Conservation (phyloP, 2,329 filamentous ascomycete species). For the Stagonosporopsis cucurbitacearum region DNA sequence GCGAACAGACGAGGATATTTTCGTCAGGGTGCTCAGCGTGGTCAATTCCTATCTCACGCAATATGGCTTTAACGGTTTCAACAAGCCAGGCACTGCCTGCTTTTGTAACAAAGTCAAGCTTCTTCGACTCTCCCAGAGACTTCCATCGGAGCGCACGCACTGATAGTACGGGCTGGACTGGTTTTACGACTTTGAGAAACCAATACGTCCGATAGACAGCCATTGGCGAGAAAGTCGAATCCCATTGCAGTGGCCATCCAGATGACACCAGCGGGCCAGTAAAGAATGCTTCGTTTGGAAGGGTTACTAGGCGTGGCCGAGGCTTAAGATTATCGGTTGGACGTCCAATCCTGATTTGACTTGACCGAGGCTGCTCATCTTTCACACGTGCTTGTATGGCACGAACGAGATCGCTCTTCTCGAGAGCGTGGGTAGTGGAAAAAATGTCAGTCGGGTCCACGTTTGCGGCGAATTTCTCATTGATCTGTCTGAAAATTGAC, state of each 20-base stretch:
- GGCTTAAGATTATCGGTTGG: constrained; percentile 1
- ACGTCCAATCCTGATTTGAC: neutral
- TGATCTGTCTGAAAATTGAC: constrained; percentile 23
- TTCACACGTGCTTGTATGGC: constrained; percentile 18
- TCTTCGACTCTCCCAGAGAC: constrained; percentile 30
- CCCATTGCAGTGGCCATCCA: constrained; percentile 38
- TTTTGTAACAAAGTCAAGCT: constrained; percentile 37
- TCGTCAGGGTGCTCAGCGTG: constrained; percentile 24
- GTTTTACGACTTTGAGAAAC: constrained; percentile 21
- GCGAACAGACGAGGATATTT: constrained; percentile 28
- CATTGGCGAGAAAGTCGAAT: constrained; percentile 31
- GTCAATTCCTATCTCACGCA: constrained; percentile 35
- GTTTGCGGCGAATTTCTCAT: constrained; percentile 25
- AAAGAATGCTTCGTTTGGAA: constrained; percentile 30
- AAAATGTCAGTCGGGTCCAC: constrained; percentile 36
- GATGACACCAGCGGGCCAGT: constrained; percentile 29
- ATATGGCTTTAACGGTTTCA: constrained; percentile 27
- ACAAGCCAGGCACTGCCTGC: constrained; percentile 35
- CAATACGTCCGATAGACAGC: constrained; percentile 28
- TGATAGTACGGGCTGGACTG: constrained; percentile 1
- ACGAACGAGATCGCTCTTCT: constrained; percentile 32
- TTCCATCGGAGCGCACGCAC: constrained; percentile 23
- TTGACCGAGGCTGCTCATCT: neutral
- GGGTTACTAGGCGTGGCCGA: constrained; percentile 19
- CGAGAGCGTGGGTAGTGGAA: constrained; percentile 24